Evolutionary conservation across 768 basidiomycete genomes (phyloP).

Genomic region (Infundibulicybe gibba): DNA sequence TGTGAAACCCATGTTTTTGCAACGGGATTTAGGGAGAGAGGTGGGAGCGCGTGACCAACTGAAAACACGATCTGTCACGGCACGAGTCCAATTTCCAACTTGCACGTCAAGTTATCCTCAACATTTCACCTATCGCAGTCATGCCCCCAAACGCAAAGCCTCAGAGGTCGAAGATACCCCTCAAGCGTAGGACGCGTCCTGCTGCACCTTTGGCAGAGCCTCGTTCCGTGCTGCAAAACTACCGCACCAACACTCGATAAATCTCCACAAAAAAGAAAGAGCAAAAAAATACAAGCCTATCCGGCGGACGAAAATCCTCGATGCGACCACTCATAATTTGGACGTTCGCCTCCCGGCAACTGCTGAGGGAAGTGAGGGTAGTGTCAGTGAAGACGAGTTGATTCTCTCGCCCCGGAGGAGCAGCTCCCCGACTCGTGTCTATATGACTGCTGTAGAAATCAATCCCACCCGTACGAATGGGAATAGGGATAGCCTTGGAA

Average conservation of each 20-base stretch:
- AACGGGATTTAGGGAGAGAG: neutral
- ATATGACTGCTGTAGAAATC: neutral
- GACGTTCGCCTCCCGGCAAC: constrained; percentile 4
- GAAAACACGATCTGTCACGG: constrained; percentile 11
- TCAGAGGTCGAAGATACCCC: constrained; percentile 17
- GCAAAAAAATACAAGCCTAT: neutral
- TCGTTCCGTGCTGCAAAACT: constrained; percentile 1
- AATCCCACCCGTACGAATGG: neutral
- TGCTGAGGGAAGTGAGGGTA: constrained; percentile 2
- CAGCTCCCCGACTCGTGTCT: neutral
- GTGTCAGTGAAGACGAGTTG: constrained; percentile 18
- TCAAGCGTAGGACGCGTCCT: constrained; percentile 29
- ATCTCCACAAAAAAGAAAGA: constrained; percentile 7
- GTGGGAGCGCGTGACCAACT: constrained; percentile 7
- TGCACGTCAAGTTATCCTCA: neutral
- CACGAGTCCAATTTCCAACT: constrained; percentile 9
- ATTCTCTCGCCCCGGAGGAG: constrained; percentile 14
- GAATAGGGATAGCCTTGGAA: too few species aligned
- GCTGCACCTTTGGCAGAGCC: constrained; percentile 1
- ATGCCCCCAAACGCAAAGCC: constrained; percentile 48
- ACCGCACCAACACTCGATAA: constrained; percentile 4
- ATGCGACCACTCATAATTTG: too few species aligned
- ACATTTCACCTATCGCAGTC: neutral
- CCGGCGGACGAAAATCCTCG: too few species aligned
- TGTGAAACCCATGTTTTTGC: constrained; percentile 53